Evolutionary conservation across 805 yeast genomes (phyloP).

Genomic region (Candida fluviatilis): DNA sequence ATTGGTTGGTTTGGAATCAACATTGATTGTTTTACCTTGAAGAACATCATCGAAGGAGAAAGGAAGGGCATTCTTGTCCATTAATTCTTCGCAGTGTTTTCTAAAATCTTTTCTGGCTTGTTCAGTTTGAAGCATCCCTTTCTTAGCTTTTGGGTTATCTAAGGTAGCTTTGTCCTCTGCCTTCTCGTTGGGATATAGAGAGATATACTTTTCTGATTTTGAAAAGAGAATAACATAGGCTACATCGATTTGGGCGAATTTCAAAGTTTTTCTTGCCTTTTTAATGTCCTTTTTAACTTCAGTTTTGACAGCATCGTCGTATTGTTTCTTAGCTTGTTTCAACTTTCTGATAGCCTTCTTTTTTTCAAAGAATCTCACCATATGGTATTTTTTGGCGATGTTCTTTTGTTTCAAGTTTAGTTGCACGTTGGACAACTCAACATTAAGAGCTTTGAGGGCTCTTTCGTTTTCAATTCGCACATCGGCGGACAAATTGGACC

Average conservation of each 20-base stretch:
- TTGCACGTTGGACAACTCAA: constrained; percentile 52
- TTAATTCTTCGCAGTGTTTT: constrained; percentile 47
- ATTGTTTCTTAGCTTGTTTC: constrained; percentile 44
- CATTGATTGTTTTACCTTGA: constrained; percentile 30
- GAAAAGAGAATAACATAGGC: constrained; percentile 80
- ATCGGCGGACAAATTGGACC: constrained; percentile 51
- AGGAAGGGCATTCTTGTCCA: constrained; percentile 53
- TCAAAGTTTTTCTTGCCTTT: constrained; percentile 46
- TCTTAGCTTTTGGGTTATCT: constrained; percentile 34
- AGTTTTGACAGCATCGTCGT: constrained; percentile 30
- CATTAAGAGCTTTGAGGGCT: constrained; percentile 59
- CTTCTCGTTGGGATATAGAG: constrained; percentile 58
- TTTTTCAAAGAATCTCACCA: constrained; percentile 87
- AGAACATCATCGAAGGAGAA: constrained; percentile 46
- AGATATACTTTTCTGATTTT: constrained; percentile 69
- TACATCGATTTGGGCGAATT: constrained; percentile 61
- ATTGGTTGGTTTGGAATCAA: constrained; percentile 16
- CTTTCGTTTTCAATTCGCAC: constrained; percentile 70
- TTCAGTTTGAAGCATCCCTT: constrained; percentile 40
- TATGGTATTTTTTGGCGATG: constrained; percentile 74
- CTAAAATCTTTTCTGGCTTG: constrained; percentile 39
- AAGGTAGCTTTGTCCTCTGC: constrained; percentile 18
- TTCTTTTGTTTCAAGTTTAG: constrained; percentile 43
- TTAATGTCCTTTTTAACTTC: constrained; percentile 35
- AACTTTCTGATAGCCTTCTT: constrained; percentile 77